Base-by-base conservation (phyloP, 805 yeast species). In the Starmerella tilneyi region DNA sequence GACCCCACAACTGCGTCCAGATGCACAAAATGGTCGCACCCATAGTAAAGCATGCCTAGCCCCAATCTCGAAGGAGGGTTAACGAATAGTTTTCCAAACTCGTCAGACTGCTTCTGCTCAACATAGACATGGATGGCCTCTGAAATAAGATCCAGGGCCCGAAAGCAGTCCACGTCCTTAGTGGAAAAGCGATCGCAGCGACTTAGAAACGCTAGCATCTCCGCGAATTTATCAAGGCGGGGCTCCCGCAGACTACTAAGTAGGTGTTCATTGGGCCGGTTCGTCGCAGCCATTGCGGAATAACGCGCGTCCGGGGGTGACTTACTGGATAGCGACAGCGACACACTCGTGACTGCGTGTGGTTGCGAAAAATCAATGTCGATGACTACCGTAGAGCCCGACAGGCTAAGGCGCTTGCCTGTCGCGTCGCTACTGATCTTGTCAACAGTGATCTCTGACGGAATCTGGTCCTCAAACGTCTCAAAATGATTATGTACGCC, bases 311-410 rank as follows among this genome's bases (percentile, higher is more conserved):
- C 36, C 1, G 56, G 50, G 3, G 49, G 40, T 6, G 50, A 37
- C 4, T 47, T 45, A n/a, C 62, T 45, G 5, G 61, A 62, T 27
- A 61, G 49, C 19, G 62, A 56, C 8, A 61, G 52, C 21, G 52
- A 43, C 17, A 63, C 60, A 26, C 49, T 44, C 23, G 47, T 40
- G n/a, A 59, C 59, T 9, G 26, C 20, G 19, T 57, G 53, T 12
- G 48, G 38, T 12, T 15, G 5, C 9, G 48, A 48, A 32, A 56
- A 48, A 34, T 56, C 59, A 4, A 60, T 54, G 45, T 65, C 70
- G 1, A 65, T 52, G 13, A 65, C 61, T 9, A 64, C 59, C 28
- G 64, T 63, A 11, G 65, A 55, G 3, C 69, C 69, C 3, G 67
- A 64, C 4, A 65, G 52, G 20, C 66, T 61, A 19, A 65, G 51